Conservation (phyloP, 805 yeast species). For the Saccharomycopsis oosterbeekiorum region DNA sequence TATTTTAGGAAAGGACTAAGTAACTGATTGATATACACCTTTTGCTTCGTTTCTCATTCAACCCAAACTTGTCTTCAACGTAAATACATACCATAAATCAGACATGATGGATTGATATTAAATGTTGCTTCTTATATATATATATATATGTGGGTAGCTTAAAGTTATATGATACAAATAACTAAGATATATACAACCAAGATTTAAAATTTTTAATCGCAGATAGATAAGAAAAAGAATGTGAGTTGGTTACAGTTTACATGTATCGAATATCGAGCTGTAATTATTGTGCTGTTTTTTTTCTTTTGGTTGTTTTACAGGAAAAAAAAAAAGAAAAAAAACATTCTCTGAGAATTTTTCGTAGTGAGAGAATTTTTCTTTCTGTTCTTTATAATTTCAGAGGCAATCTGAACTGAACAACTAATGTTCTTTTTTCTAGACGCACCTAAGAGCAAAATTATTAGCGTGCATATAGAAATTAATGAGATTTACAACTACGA, state of each 20-base stretch:
- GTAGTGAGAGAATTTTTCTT: not conserved
- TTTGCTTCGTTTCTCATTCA: not conserved
- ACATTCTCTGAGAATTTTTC: not conserved
- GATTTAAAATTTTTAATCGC: not conserved
- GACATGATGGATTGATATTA: constrained; percentile 34
- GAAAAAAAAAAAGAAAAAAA: not conserved
- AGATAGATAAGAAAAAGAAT: not conserved
- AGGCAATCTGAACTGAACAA: not conserved
- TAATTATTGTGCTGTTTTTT: not conserved
- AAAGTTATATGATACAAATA: not conserved
- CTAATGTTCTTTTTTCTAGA: not conserved
- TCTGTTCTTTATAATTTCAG: not conserved
- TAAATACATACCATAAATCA: constrained; percentile 59
- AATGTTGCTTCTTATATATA: not conserved
- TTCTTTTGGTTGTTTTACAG: not conserved
- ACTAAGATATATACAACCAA: not conserved
- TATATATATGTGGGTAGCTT: not conserved
- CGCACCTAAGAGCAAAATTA: not conserved
- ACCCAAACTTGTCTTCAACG: constrained; percentile 6
- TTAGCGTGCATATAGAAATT: no score
- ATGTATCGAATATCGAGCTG: not conserved
- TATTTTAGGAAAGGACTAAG: no score
- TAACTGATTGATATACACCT: not conserved
- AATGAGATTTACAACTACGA: no score
- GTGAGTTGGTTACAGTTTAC: not conserved